phyloP scores from a whole-genome alignment of 177 flowering plant species.

The Vitis hybrid region DNA sequence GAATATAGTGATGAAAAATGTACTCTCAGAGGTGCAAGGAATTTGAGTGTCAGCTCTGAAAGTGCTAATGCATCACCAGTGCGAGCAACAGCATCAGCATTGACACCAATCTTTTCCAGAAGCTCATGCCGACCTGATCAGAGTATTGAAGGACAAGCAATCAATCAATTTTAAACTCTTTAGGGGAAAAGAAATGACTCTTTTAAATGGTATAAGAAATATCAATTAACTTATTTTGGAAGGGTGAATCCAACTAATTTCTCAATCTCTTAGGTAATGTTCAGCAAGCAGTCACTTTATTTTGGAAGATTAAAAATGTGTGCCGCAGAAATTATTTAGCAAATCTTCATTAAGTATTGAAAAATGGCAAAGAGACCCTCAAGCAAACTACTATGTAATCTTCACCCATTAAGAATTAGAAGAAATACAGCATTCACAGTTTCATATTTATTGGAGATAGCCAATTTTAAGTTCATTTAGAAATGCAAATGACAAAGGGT shows the following conservation, averaged over 20 bases:
- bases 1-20: slow-evolving; percentile 12
- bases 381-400: no score
- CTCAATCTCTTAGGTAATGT: no score
- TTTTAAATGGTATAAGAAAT: neutral
- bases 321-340: no score
- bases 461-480: neutral
- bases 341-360: no score
- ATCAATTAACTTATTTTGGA: neutral
- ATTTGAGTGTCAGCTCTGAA: slow-evolving; percentile 79
- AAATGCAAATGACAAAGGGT: neutral
- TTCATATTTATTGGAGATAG: neutral
- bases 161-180: neutral
- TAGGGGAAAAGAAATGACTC: neutral
- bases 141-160: slow-evolving; percentile 3
- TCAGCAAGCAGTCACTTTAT: no score
- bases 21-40: slow-evolving; percentile 83
- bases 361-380: no score
- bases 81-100: slow-evolving; percentile 77
- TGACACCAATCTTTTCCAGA: slow-evolving; percentile 68
- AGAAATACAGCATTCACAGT: no score
- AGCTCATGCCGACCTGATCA: slow-evolving; percentile 82
- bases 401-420: no score
- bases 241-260: no score
- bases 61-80: slow-evolving; percentile 82
- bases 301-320: no score